Percentiles rank a stretch among this genome's conserved stretches.
These are phyloP conservation scores for Penicillium longicatenatum DNA, from an alignment of 495 filamentous ascomycete genomes.

Conservation along the genomic window DNA sequence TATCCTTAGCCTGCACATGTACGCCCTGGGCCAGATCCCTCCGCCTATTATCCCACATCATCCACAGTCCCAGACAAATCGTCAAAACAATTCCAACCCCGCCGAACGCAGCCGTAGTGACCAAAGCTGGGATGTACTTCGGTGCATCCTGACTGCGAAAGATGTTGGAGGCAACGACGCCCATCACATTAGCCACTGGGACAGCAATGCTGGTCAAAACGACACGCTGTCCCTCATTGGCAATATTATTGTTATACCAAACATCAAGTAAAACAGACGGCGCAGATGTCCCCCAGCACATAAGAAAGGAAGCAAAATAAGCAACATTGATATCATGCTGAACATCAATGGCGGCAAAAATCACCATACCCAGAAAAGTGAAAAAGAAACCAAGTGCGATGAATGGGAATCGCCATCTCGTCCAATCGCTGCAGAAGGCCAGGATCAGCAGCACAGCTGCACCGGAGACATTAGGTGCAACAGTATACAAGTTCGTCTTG, in stretches of 20 bases:
- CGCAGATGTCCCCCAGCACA: slow-evolving; percentile 68
- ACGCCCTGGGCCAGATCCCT: slow-evolving; percentile 63
- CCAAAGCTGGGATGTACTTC: slow-evolving; percentile 72
- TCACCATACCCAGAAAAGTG: slow-evolving; percentile 74
- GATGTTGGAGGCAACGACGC: slow-evolving; percentile 71
- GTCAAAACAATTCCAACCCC: slow-evolving; percentile 62
- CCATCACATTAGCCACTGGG: slow-evolving; percentile 80
- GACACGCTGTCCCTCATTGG: slow-evolving; percentile 71
- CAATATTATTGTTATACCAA: slow-evolving; percentile 83
- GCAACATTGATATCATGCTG: slow-evolving; percentile 59
- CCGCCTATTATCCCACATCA: slow-evolving; percentile 69
- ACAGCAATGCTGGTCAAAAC: slow-evolving; percentile 73
- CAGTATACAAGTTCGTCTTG: slow-evolving; percentile 77
- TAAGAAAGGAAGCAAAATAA: slow-evolving; percentile 81
- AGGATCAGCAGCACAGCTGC: slow-evolving; percentile 70
- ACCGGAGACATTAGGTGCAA: slow-evolving; percentile 70
- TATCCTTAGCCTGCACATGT: slow-evolving; percentile 61
- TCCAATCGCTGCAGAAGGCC: slow-evolving; percentile 65
- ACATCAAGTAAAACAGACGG: slow-evolving; percentile 54
- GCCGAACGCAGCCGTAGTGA: slow-evolving; percentile 74
- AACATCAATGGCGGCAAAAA: slow-evolving; percentile 70
- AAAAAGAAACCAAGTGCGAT: slow-evolving; percentile 72
- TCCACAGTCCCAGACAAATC: slow-evolving; percentile 60
- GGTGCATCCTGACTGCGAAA: slow-evolving; percentile 72
- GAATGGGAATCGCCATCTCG: slow-evolving; percentile 70